A percentile compares a stretch with the other conserved stretches of the same genome.
phyloP scores from a whole-genome alignment of 2,329 filamentous ascomycete genomes.

The Curvularia verruculosa region DNA sequence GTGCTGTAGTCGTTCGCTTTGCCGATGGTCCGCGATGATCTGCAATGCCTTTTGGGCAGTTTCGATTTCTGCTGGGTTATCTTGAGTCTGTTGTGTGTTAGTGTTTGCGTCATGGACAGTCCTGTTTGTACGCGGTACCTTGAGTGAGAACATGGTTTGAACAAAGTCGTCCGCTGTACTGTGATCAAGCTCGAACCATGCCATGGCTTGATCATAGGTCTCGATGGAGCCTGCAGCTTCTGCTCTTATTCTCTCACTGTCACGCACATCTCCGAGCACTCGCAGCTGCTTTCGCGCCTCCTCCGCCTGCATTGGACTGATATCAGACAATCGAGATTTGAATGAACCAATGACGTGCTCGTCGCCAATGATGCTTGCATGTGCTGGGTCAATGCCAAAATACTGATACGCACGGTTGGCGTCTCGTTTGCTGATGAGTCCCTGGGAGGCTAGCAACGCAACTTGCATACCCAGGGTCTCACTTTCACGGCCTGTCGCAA shows the following conservation, averaged over 20 bases:
- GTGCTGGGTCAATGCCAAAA: constrained; percentile 59
- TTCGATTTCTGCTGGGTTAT: constrained; percentile 57
- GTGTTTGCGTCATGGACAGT: constrained; percentile 2
- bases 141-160: constrained; percentile 61
- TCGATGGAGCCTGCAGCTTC: constrained; percentile 65
- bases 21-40: constrained; percentile 64
- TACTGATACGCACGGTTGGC: constrained; percentile 64
- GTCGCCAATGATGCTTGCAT: constrained; percentile 56
- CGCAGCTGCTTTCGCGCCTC: constrained; percentile 63
- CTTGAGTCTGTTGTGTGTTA: constrained; percentile 52
- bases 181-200: constrained; percentile 61
- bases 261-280: constrained; percentile 64
- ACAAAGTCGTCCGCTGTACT: constrained; percentile 63
- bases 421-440: constrained; percentile 63
- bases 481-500: constrained; percentile 63
- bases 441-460: constrained; percentile 63
- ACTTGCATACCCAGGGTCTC: constrained; percentile 64
- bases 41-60: constrained; percentile 62
- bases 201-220: constrained; percentile 67
- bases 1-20: constrained; percentile 60
- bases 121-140: constrained; percentile 50
- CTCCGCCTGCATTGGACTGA: constrained; percentile 60
- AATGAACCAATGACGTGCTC: constrained; percentile 68
- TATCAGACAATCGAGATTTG: constrained; percentile 62
- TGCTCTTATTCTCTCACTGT: constrained; percentile 63